phyloP scores from a whole-genome alignment of 2,329 filamentous ascomycete genomes.

The Aureobasidium sp. region DNA sequence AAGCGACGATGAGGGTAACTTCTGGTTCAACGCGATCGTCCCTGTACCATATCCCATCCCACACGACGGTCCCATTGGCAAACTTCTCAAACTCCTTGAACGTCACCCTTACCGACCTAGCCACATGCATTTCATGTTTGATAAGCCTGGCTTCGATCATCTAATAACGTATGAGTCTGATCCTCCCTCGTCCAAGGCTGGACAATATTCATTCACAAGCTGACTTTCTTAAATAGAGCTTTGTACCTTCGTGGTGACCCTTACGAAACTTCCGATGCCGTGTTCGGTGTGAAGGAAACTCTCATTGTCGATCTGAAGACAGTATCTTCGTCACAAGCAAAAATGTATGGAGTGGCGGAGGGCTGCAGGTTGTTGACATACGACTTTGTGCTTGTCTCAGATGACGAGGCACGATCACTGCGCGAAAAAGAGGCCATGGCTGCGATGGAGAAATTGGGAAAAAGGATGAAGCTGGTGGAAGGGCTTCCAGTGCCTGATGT shows the following conservation, averaged over 20 bases:
- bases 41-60: slow-evolving; percentile 20
- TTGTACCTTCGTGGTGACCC: background rate
- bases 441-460: no score
- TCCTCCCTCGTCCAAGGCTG: no score
- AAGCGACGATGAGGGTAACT: slow-evolving; percentile 41
- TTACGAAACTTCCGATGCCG: slow-evolving; percentile 8
- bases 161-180: slow-evolving; percentile 9
- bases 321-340: background rate
- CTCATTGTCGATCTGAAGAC: background rate
- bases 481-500: no score
- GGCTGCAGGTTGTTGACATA: background rate
- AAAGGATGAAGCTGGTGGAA: no score
- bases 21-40: slow-evolving; percentile 35
- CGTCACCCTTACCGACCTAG: slow-evolving; percentile 18
- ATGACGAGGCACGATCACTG: no score
- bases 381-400: no score
- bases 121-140: slow-evolving; percentile 28
- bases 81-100: background rate
- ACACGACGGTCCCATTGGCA: slow-evolving; percentile 11
- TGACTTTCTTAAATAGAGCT: background rate
- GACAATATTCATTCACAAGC: no score
- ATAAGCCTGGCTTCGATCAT: slow-evolving; percentile 27
- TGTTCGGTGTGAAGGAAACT: slow-evolving; percentile 13
- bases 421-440: no score
- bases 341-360: background rate